These are phyloP conservation scores for Linderina pennispora DNA, from an alignment of 192 early-diverging fungal genomes.

Conservation along the genomic window DNA sequence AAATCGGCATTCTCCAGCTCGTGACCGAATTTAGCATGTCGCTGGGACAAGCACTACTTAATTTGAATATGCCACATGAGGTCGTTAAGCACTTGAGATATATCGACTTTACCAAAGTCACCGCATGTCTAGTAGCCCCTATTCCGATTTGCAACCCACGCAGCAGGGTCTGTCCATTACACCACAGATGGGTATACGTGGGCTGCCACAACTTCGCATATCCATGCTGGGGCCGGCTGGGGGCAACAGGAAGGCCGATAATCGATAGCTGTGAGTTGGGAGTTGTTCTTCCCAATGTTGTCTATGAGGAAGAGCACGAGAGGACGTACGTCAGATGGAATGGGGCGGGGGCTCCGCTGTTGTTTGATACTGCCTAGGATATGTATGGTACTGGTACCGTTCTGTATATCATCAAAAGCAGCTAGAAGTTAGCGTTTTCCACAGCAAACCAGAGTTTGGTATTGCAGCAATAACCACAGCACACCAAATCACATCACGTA, in stretches of 20 bases:
- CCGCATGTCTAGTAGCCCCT: conserved; percentile 49
- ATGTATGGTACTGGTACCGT: conserved; percentile 8
- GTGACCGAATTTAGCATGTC: conserved; percentile 44
- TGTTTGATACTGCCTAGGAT: conserved; percentile 19
- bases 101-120: conserved; percentile 50
- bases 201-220: conserved; percentile 38
- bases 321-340: conserved; percentile 17
- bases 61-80: conserved; percentile 49
- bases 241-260: not conserved
- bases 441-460: too few relatives aligned
- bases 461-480: too few relatives aligned
- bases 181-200: conserved; percentile 39
- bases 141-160: too few relatives aligned
- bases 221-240: conserved; percentile 23
- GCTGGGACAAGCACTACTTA: conserved; percentile 40
- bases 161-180: too few relatives aligned
- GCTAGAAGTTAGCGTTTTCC: too few relatives aligned
- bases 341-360: conserved; percentile 12
- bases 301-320: conserved; percentile 15
- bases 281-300: conserved; percentile 15
- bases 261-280: conserved; percentile 42
- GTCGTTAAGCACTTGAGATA: conserved; percentile 33
- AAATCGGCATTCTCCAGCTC: not conserved
- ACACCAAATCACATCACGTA: too few relatives aligned
- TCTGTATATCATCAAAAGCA: conserved; percentile 1